These are phyloP conservation scores for Dactylella cylindrospora DNA, from an alignment of 2,329 filamentous ascomycete species.

Conservation along the genomic window DNA sequence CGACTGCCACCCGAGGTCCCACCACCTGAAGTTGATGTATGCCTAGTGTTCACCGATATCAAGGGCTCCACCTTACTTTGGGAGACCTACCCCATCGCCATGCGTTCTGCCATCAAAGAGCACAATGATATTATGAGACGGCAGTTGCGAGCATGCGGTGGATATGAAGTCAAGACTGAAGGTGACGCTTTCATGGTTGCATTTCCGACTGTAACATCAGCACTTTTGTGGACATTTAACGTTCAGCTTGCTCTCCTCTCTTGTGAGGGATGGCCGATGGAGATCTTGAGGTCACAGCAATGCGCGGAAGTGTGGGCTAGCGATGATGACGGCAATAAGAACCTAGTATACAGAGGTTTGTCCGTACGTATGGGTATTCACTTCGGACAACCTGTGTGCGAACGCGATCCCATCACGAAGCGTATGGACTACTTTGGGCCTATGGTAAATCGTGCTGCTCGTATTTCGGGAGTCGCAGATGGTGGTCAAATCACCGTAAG, in stretches of 20 bases:
- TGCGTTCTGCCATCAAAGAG: constrained; percentile 94
- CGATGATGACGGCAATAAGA: constrained; percentile 79
- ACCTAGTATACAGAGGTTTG: constrained; percentile 86
- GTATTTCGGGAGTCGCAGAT: constrained; percentile 91
- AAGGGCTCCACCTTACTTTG: constrained; percentile 95
- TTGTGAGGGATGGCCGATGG: constrained; percentile 83
- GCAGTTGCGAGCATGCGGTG: constrained; percentile 87
- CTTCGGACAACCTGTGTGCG: constrained; percentile 90
- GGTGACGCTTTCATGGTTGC: constrained; percentile 99
- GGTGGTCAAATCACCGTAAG: constrained; percentile 96
- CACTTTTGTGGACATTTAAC: constrained; percentile 92
- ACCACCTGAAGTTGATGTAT: constrained; percentile 83
- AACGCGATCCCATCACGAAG: constrained; percentile 91
- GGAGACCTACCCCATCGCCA: constrained; percentile 92
- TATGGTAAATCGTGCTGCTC: constrained; percentile 96
- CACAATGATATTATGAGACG: constrained; percentile 97
- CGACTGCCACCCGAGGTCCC: constrained; percentile 87
- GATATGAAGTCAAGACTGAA: constrained; percentile 99
- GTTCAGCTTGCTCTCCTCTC: constrained; percentile 79
- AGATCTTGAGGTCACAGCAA: constrained; percentile 82
- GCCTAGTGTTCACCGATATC: constrained; percentile 97
- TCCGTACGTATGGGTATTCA: constrained; percentile 98
- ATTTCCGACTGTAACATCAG: constrained; percentile 92
- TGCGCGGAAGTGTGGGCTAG: constrained; percentile 61
- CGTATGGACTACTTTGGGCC: constrained; percentile 99